These are phyloP conservation scores for Phlyctochytrium bullatum DNA, from an alignment of 192 early-diverging fungal species.

Conservation along the genomic window DNA sequence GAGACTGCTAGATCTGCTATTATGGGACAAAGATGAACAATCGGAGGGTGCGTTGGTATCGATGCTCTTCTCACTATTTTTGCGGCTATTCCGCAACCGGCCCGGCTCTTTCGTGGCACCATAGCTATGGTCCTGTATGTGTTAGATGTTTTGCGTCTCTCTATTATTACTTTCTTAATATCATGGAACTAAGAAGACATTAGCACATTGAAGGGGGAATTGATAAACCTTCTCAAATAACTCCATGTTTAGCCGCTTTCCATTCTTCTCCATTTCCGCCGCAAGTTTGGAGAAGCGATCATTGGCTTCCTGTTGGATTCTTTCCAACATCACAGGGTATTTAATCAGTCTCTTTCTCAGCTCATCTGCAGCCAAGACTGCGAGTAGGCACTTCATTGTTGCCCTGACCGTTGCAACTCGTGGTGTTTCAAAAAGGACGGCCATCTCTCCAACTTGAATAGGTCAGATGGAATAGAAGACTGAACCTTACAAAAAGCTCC, in stretches of 20 bases:
- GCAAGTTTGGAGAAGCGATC: slow-evolving; percentile 46
- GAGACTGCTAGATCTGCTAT: slow-evolving; percentile 11
- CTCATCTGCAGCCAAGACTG: slow-evolving; percentile 61
- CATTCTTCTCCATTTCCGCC: slow-evolving; percentile 35
- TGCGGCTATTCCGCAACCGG: slow-evolving; percentile 19
- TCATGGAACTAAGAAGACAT: slow-evolving; percentile 11
- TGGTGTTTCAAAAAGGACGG: slow-evolving; percentile 42
- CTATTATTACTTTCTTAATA: slow-evolving; percentile 10
- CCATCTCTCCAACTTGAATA: slow-evolving; percentile 52
- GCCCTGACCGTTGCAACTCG: slow-evolving; percentile 68
- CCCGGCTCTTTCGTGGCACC: slow-evolving; percentile 23
- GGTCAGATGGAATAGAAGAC: slow-evolving; percentile 14
- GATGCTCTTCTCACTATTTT: slow-evolving; percentile 9
- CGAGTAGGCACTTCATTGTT: slow-evolving; percentile 62
- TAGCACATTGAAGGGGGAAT: neutral
- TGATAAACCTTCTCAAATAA: slow-evolving; percentile 3
- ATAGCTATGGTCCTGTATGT: too few species aligned
- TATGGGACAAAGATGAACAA: slow-evolving; percentile 13
- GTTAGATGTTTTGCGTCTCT: slow-evolving; percentile 9
- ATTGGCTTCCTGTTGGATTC: slow-evolving; percentile 58
- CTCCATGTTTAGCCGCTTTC: slow-evolving; percentile 16
- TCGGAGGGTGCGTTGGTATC: neutral
- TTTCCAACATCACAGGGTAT: slow-evolving; percentile 62
- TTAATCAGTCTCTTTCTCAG: slow-evolving; percentile 49
- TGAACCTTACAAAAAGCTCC: slow-evolving; percentile 43